A percentile compares a stretch with the other conserved stretches of the same genome.
These are phyloP conservation scores for Chrysoporthe puriensis DNA, from an alignment of 2,329 filamentous ascomycete genomes.

Conservation along the genomic window DNA sequence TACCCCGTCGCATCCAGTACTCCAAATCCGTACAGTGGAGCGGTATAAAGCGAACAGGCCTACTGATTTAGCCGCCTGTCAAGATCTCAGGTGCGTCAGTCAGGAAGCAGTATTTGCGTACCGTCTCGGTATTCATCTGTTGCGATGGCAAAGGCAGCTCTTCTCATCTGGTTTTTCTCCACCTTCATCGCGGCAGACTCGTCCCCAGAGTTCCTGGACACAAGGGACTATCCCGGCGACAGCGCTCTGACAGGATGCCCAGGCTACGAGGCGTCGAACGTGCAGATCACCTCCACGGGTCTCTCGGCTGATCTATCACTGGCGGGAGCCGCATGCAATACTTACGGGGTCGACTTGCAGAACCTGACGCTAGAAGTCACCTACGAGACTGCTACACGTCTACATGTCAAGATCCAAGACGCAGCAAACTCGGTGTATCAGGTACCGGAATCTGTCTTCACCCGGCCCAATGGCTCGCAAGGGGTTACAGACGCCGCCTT, in stretches of 20 bases:
- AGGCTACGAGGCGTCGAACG: constrained; percentile 63
- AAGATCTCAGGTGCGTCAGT: not conserved
- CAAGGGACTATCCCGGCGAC: constrained; percentile 33
- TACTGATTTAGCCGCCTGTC: not conserved
- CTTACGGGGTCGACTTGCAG: constrained; percentile 70
- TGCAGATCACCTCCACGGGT: constrained; percentile 52
- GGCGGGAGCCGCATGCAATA: constrained; percentile 67
- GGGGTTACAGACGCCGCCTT: constrained; percentile 33
- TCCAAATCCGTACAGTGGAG: not conserved
- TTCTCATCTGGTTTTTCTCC: constrained; percentile 29
- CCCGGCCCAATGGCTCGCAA: constrained; percentile 52
- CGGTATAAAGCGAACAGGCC: constrained; percentile 6
- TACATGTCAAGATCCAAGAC: constrained; percentile 77
- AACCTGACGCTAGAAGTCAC: constrained; percentile 65
- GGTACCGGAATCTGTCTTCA: constrained; percentile 70
- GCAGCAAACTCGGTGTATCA: constrained; percentile 72
- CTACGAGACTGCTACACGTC: constrained; percentile 70
- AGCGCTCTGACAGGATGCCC: constrained; percentile 52
- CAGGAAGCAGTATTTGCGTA: not conserved
- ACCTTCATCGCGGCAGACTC: constrained; percentile 25
- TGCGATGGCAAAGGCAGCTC: constrained; percentile 21
- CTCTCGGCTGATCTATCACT: constrained; percentile 67
- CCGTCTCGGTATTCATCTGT: not conserved
- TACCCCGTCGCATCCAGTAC: not conserved
- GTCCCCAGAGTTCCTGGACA: not conserved